Conservation (phyloP, 345 rosid species). For the Theobroma cacao region DNA sequence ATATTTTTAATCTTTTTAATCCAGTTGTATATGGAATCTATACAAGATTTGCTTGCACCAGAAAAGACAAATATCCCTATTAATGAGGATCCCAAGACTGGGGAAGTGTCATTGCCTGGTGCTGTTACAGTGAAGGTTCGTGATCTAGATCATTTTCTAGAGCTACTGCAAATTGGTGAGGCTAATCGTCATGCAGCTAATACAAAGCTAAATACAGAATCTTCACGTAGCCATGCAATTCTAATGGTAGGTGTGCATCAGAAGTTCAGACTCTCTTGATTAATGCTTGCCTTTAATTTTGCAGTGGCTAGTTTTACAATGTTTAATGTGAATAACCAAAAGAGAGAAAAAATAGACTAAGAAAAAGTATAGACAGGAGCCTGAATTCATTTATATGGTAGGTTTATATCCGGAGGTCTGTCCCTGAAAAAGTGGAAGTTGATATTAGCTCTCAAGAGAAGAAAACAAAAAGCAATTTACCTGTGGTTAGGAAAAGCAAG, state of each 20-base stretch:
- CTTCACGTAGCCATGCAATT: conserved; percentile 98
- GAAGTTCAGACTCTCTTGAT: conserved; percentile 13
- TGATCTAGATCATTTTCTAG: conserved; percentile 64
- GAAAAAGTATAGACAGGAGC: not conserved
- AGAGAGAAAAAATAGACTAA: not conserved
- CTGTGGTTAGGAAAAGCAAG: conserved; percentile 78
- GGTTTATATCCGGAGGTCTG: conserved; percentile 67
- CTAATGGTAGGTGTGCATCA: conserved; percentile 52
- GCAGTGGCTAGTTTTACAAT: not conserved
- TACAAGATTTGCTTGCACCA: conserved; percentile 92
- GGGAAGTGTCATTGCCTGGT: conserved; percentile 81
- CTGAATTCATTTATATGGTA: conserved; percentile 25
- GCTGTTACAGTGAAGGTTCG: conserved; percentile 58
- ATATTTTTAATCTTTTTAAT: conserved; percentile 15
- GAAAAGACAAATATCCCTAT: conserved; percentile 70
- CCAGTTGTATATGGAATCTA: conserved; percentile 88
- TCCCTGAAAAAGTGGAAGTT: conserved; percentile 41
- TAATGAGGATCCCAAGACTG: conserved; percentile 75
- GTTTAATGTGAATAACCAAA: not conserved
- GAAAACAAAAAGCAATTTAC: conserved; percentile 31
- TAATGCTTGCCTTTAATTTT: conserved; percentile 7
- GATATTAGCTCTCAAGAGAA: conserved; percentile 30
- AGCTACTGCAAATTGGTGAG: conserved; percentile 82
- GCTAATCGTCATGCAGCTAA: conserved; percentile 84
- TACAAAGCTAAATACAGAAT: conserved; percentile 89